phyloP scores from a whole-genome alignment of 345 rosid genomes.

The Pistacia vera region DNA sequence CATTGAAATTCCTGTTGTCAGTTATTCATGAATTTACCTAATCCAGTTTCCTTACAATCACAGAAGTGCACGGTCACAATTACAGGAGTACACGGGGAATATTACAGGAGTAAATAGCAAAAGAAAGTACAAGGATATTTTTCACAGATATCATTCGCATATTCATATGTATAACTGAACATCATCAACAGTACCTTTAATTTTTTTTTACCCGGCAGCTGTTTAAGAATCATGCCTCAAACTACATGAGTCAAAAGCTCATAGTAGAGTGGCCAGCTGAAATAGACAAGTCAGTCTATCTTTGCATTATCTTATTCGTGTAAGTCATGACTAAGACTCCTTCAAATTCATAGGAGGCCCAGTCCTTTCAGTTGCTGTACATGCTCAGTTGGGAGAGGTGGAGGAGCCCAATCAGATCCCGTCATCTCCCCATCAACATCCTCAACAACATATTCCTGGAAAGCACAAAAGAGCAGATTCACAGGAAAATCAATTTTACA shows the following conservation, averaged over 20 bases:
- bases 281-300: conserved; percentile 28
- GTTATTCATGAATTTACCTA: conserved; percentile 8
- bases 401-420: conserved; percentile 91
- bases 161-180: conserved; percentile 3
- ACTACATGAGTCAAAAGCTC: conserved; percentile 1
- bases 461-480: conserved; percentile 3
- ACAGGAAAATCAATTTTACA: not conserved
- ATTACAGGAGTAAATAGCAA: not conserved
- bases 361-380: conserved; percentile 90
- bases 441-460: conserved; percentile 97
- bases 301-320: conserved; percentile 26
- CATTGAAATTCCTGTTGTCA: conserved; percentile 15
- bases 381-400: conserved; percentile 84
- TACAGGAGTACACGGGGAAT: not conserved
- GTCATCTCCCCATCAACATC: conserved; percentile 92
- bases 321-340: conserved; percentile 7
- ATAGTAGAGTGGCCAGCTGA: conserved; percentile 27
- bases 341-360: conserved; percentile 67
- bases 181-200: not conserved
- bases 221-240: conserved; percentile 1
- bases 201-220: conserved; percentile 12
- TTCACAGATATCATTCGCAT: conserved; percentile 16
- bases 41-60: conserved; percentile 9
- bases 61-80: not conserved
- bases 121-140: conserved; percentile 7